Evolutionary conservation across 345 rosid genomes (phyloP), one percentile per base, ranked within the genome.

Genomic region (Durio zibethinus): DNA sequence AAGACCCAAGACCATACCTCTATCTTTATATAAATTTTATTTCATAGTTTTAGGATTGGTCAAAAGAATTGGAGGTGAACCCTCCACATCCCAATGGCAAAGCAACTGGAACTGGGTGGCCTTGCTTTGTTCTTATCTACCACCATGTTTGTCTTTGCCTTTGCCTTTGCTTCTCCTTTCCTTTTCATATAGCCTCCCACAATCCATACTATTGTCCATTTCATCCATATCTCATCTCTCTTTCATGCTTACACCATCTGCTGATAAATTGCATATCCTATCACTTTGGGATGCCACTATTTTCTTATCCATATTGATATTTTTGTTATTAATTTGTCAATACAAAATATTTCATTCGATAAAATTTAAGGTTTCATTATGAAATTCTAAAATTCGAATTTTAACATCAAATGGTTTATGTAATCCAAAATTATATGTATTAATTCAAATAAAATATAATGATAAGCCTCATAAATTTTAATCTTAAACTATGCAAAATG

Each of bases 111-210:
- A 71, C 20, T 76, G 79, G 73, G 52, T 81, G 82, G 67, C 18
- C n/a, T 57, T 16, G 21, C 38, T 73, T 76, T 76, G 84, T 74
- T 80, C 85, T 85, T 85, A 83, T 85, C 88, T 84, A 6, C 3
- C 4, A 10, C 15, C 72, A 18, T 0, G 48, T 2, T 2, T 21
- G 35, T 10, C 62, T 47, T 65, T 21, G 73, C 73, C 40, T 43
- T 50, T 27, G 76, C 79, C 16, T 42, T 15, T 68, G 35, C 29
- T 1, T 56, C 31, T 56, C 31, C 29, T 63, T 72, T 74, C 68
- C 67, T 71, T 73, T 72, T 72, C 75, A 45, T n/a, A 53, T 5
- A n/a, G n/a, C n/a, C n/a, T n/a, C 25, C 20, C 7, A 15, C 6
- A 15, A 4, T 29, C 66, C n/a, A 56, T 18, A 1, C 54, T 29